phyloP scores from a whole-genome alignment of 768 basidiomycete genomes.

The Rhodotorula paludigena region DNA sequence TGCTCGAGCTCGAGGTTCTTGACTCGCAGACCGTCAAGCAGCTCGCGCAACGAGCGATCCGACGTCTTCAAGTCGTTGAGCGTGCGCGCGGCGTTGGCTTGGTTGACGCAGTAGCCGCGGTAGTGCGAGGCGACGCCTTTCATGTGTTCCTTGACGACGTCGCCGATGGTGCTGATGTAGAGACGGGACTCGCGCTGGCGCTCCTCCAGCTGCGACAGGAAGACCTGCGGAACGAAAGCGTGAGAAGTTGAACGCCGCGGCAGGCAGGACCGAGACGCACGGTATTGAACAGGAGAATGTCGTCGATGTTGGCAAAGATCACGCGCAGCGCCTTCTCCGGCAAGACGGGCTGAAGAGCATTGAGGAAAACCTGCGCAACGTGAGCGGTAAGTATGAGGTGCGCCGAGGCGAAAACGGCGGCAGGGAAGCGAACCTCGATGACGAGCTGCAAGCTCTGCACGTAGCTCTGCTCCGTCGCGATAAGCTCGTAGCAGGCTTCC shows the following conservation, averaged over 20 bases:
- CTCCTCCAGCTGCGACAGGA: conserved; percentile 82
- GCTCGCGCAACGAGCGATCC: conserved; percentile 13
- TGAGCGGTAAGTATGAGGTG: neutral
- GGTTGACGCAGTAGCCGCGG: conserved; percentile 89
- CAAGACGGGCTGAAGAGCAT: conserved; percentile 65
- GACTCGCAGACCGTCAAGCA: conserved; percentile 33
- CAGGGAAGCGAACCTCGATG: conserved; percentile 63
- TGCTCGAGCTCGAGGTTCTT: conserved; percentile 41
- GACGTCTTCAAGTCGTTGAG: conserved; percentile 29
- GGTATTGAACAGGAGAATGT: conserved; percentile 81
- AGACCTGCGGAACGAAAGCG: conserved; percentile 51
- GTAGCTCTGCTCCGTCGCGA: conserved; percentile 81
- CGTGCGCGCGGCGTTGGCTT: conserved; percentile 47
- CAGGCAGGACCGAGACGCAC: conserved; percentile 49
- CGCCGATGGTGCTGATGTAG: conserved; percentile 82
- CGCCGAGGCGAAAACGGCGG: neutral
- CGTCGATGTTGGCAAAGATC: conserved; percentile 90
- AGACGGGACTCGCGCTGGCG: conserved; percentile 86
- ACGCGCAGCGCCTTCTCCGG: conserved; percentile 70
- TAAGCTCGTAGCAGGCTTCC: conserved; percentile 94
- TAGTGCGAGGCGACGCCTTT: conserved; percentile 68
- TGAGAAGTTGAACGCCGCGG: neutral
- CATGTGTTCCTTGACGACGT: conserved; percentile 66
- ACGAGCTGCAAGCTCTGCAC: conserved; percentile 86
- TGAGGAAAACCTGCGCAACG: conserved; percentile 68